These are phyloP conservation scores for Pulveroboletus sp. DNA, from an alignment of 1,284 basidiomycete species.

Conservation along the genomic window DNA sequence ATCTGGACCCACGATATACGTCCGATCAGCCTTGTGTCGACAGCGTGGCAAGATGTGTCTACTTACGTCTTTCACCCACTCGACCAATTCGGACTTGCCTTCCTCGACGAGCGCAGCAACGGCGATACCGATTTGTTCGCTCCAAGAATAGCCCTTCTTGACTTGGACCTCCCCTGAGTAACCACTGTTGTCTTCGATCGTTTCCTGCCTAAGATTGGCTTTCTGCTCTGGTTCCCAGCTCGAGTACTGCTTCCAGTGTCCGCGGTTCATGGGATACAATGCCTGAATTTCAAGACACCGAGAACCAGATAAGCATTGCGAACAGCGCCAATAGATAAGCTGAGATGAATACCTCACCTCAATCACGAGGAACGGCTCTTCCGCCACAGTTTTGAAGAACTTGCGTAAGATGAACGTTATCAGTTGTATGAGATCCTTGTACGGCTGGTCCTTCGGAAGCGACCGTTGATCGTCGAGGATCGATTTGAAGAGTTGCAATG, in stretches of 20 bases:
- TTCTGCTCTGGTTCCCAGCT: slow-evolving; percentile 75
- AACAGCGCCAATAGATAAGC: slow-evolving; percentile 26
- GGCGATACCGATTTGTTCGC: slow-evolving; percentile 85
- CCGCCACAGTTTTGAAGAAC: slow-evolving; percentile 87
- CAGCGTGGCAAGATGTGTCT: slow-evolving; percentile 18
- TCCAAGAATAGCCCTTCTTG: slow-evolving; percentile 88
- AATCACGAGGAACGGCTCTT: slow-evolving; percentile 82
- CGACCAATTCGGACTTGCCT: slow-evolving; percentile 62
- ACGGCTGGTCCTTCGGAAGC: slow-evolving; percentile 74
- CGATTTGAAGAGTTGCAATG: slow-evolving; percentile 79
- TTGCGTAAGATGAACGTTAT: slow-evolving; percentile 85
- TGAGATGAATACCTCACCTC: slow-evolving; percentile 53
- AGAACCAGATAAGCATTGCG: slow-evolving; percentile 18
- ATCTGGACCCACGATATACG: slow-evolving; percentile 50
- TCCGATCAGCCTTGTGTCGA: slow-evolving; percentile 26
- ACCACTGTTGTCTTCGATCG: slow-evolving; percentile 44
- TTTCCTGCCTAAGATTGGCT: slow-evolving; percentile 43
- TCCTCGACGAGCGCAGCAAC: slow-evolving; percentile 74
- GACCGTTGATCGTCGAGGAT: slow-evolving; percentile 78
- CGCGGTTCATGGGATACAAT: slow-evolving; percentile 87
- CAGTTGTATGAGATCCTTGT: slow-evolving; percentile 80
- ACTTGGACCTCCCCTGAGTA: slow-evolving; percentile 74
- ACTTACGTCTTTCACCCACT: slow-evolving; percentile 80
- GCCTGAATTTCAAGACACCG: slow-evolving; percentile 48
- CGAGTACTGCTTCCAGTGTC: slow-evolving; percentile 83